Base-by-base conservation (phyloP, 2,329 filamentous ascomycete species). In the Pseudocercospora musae region DNA sequence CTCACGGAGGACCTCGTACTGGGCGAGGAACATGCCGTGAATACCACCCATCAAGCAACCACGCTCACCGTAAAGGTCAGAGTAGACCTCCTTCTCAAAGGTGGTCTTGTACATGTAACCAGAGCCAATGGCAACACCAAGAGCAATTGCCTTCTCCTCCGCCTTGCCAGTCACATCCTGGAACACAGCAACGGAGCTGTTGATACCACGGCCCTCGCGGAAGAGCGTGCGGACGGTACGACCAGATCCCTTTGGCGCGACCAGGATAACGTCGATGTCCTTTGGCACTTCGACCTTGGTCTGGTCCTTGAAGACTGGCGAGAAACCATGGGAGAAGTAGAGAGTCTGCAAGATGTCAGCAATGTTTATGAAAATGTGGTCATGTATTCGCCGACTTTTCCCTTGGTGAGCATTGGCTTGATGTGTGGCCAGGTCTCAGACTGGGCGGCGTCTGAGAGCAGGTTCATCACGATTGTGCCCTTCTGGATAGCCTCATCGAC, bases 321-420 rank as follows among this genome's bases (percentile, higher is more conserved):
- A 98, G 91, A 99, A 99, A 77, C 95, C 95, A 88, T 99, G 95
- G 73, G 95, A 98, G 88, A 99, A 99, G 90, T 99, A 99, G 73
- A 99, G 91, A 66, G 95, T 99, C 94, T 95, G 69, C 5, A 62
- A 65, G 21, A 23, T 57, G 67, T 76, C 66, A 76, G 71, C 55
- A 56, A 44, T 4, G 18, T 9, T 3, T 18, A n/a, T n/a, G 44
- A 7, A 57, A 29, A 53, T 25, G 4, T 25, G 15, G 44, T 48
- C 7, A 23, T 46, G 29, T 44, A n/a, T 18, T 33, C 65, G 71
- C 85, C 70, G 81, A 93, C 91, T 91, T 99, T 99, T 85, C 92
- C 95, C 91, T 98, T 94, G 81, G 90, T 93, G 76, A 99, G 85
- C 83, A 96, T 91, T 77, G 95, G 95, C 90, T 97, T 98, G 83